Conservation (phyloP, 2,329 filamentous ascomycete genomes). For the Cercospora sp. region DNA sequence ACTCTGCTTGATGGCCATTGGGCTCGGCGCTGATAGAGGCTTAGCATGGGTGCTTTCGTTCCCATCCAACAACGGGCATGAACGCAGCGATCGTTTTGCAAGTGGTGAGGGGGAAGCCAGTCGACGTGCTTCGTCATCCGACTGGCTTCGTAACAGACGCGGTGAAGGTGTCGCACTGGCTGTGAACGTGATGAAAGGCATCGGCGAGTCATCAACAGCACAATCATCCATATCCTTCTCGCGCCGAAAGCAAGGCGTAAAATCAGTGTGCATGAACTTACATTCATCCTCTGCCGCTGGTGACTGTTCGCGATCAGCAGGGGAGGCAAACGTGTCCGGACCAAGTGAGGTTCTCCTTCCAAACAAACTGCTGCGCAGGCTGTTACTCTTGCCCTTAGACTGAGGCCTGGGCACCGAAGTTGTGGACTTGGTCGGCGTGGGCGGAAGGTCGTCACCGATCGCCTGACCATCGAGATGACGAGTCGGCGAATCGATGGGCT, state of each 20-base stretch:
- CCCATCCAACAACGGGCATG: conserved; percentile 30
- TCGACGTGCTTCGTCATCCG: conserved; percentile 42
- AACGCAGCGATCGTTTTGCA: conserved; percentile 40
- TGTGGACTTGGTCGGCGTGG: conserved; percentile 82
- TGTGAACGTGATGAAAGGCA: conserved; percentile 41
- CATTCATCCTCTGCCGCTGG: conserved; percentile 36
- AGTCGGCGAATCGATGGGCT: conserved; percentile 62
- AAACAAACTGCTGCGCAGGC: conserved; percentile 53
- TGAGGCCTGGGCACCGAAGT: conserved; percentile 48
- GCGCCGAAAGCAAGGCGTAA: conserved; percentile 31
- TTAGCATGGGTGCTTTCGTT: conserved; percentile 28
- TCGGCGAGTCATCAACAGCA: conserved; percentile 31
- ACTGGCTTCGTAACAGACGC: conserved; percentile 43
- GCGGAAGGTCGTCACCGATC: conserved; percentile 75
- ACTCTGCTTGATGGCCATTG: conserved; percentile 17
- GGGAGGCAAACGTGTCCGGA: conserved; percentile 50
- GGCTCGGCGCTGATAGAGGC: conserved; percentile 29
- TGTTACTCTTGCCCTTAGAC: conserved; percentile 55
- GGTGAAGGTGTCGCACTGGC: conserved; percentile 38
- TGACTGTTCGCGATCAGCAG: conserved; percentile 37
- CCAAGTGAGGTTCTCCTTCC: conserved; percentile 50
- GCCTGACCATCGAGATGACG: conserved; percentile 57
- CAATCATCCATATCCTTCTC: conserved; percentile 28
- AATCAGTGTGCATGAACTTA: conserved; percentile 41
- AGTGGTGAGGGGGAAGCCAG: conserved; percentile 44